Evolutionary conservation across 2,329 filamentous ascomycete species (phyloP), one percentile per base, ranked within the genome.

Genomic region (Trichoderma sp.): DNA sequence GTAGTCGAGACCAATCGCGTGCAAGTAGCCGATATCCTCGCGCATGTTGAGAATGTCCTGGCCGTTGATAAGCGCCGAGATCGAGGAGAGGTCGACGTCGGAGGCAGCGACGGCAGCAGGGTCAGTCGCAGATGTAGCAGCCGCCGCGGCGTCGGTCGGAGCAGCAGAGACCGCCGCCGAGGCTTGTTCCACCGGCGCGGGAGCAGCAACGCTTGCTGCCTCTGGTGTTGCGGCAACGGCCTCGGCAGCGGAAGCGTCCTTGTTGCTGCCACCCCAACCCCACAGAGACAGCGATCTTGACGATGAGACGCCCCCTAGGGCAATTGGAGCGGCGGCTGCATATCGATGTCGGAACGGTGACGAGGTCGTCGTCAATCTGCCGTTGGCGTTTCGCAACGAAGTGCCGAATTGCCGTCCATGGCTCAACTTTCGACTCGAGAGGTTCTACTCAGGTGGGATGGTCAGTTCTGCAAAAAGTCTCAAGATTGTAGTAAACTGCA

Each of bases 1-100:
- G 74, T 90, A 98, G 74, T 98, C 92, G 25, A 99, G 82, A 4
- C 95, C 95, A 12, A 98, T 83, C 7, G 88, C 85, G 72, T 92
- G 87, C 68, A 99, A 83, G 75, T 94, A 97, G 70, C 95, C 95
- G 68, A 97, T 87, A 60, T 88, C 84, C 74, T 94, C 91, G 39
- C 91, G 88, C 70, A 93, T 86, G 70, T 85, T 80, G 69, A 88
- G 83, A 65, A 87, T 79, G 64, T 83, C 80, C 67, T 78, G 74
- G 58, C 78, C 76, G 59, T 80, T 76, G 70, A 79, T 78, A 53
- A 79, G 72, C 67, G 77, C 74, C 71, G 75, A 72, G 60, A 80
- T 75, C 45, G 75, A 71, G 60, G 74, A 71, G 67, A 80, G 72
- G 71, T 79, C 77, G 71, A 77, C 53, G n/a, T 78, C 74, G 70